Conservation (phyloP, 768 basidiomycete species). For the Trametes coccinea region DNA sequence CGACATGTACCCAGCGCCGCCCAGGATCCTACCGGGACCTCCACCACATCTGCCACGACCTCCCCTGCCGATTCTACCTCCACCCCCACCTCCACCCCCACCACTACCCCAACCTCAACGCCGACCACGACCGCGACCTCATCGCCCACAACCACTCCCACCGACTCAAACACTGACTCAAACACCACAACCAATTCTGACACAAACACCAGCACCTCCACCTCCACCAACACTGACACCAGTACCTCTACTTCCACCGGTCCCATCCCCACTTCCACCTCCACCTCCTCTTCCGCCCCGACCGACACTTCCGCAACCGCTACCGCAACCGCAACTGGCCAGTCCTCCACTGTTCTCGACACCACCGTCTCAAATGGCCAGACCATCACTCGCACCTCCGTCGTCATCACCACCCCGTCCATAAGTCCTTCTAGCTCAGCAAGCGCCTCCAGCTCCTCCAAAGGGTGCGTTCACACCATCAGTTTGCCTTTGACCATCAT, state of each 20-base stretch:
- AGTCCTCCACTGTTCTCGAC: conserved; percentile 2
- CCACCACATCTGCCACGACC: not conserved
- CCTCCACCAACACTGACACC: not conserved
- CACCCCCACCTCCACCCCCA: conserved; percentile 6
- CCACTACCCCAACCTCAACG: not conserved
- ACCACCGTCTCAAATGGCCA: conserved; percentile 12
- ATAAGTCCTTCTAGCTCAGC: not conserved
- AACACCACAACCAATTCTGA: not conserved
- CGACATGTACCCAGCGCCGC: too few species aligned
- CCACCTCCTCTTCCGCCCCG: not conserved
- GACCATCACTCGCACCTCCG: conserved; percentile 19
- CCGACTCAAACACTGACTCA: not conserved
- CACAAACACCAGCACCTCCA: not conserved
- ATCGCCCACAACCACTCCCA: not conserved
- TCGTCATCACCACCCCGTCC: conserved; percentile 6
- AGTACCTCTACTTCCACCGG: not conserved
- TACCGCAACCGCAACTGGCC: not conserved
- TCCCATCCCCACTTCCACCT: not conserved
- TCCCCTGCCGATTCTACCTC: not conserved
- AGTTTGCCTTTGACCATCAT: not conserved
- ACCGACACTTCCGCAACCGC: too few species aligned
- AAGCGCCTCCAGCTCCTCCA: not conserved
- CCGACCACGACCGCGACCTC: not conserved
- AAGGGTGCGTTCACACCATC: conserved; percentile 20
- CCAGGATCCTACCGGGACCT: too few species aligned